Evolutionary conservation across 805 yeast species (phyloP).

Genomic region (Candida lessepsii): DNA sequence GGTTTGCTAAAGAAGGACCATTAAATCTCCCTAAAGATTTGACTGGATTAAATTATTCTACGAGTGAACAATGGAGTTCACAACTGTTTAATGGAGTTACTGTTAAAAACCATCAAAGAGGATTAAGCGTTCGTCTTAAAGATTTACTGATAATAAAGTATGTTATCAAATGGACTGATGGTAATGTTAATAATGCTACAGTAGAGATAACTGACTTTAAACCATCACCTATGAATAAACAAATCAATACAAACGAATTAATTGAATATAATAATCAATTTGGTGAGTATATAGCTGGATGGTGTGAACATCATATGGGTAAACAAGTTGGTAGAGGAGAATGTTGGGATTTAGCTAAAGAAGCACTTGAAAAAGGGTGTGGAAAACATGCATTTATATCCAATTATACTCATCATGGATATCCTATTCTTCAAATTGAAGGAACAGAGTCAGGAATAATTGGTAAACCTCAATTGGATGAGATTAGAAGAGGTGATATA

Average conservation of each 20-base stretch:
- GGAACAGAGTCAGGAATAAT: conserved; percentile 19
- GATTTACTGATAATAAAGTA: conserved; percentile 42
- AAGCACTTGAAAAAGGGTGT: conserved; percentile 52
- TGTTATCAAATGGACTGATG: conserved; percentile 41
- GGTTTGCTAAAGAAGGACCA: conserved; percentile 38
- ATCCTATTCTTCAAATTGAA: conserved; percentile 30
- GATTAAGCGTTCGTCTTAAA: conserved; percentile 35
- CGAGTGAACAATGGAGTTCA: conserved; percentile 19
- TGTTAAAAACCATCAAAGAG: conserved; percentile 17
- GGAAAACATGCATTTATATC: conserved; percentile 59
- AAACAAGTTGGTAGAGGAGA: conserved; percentile 54
- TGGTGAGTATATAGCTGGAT: conserved; percentile 54
- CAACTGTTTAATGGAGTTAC: conserved; percentile 11
- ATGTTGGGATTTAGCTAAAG: conserved; percentile 61
- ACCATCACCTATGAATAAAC: conserved; percentile 43
- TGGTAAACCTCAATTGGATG: conserved; percentile 33
- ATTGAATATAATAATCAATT: conserved; percentile 33
- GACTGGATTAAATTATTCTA: conserved; percentile 32
- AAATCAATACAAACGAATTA: conserved; percentile 33
- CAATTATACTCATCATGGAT: conserved; percentile 48
- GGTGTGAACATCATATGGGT: conserved; percentile 52
- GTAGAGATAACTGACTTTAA: conserved; percentile 29
- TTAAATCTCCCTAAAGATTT: conserved; percentile 38
- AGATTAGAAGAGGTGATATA: conserved; percentile 54
- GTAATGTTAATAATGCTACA: conserved; percentile 20